Base-by-base conservation (phyloP, 1,139 yeast genomes). In the Magnusiomyces ingens region DNA sequence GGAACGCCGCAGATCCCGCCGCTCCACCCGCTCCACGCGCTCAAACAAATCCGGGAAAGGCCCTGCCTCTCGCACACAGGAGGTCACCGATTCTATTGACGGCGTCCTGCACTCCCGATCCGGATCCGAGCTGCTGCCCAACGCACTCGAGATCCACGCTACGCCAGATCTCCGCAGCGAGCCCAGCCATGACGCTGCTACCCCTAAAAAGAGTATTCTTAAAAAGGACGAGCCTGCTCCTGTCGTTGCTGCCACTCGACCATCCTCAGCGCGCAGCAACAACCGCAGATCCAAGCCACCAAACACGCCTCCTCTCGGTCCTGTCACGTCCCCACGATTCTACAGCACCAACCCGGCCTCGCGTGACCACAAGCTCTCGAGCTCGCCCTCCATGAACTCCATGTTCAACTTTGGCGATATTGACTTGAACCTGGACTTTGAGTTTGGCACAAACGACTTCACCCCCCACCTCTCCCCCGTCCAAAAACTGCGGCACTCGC, bases 1-100 rank as follows among this genome's bases (percentile, higher is more conserved):
- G 50, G 72, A 69, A 52, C 61, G 73, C 26, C 63, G 69, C 45
- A 63, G 68, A 37, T 66, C 71, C 55, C 58, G 62, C 13, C 58
- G 66, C 11, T 62, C 66, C 4, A 57, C 60, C 15, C 52, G 52
- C 32, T 55, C 60, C 18, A 36, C 45, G 26, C 50, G 44, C 32
- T 51, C 54, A 48, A 51, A 37, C 51, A 52, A 48, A 50, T 52
- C 54, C 3, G 58, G 52, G 21, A 46, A 36, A 53, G 51, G 45
- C 54, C 8, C 32, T 8, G 32, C 36, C n/a, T 12, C 29, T 22
- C 37, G 18, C 18, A 26, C 26, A 12, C 26, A 44, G 13, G 37
- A 36, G 4, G 19, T 13, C 3, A 29, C 26, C 2, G 19, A 17
- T 26, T 13, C 56, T 12, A 54, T 55, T 29, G 56, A 52, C 32